These are phyloP conservation scores for Candida arabinofermentans DNA, from an alignment of 805 yeast genomes.

Conservation along the genomic window DNA sequence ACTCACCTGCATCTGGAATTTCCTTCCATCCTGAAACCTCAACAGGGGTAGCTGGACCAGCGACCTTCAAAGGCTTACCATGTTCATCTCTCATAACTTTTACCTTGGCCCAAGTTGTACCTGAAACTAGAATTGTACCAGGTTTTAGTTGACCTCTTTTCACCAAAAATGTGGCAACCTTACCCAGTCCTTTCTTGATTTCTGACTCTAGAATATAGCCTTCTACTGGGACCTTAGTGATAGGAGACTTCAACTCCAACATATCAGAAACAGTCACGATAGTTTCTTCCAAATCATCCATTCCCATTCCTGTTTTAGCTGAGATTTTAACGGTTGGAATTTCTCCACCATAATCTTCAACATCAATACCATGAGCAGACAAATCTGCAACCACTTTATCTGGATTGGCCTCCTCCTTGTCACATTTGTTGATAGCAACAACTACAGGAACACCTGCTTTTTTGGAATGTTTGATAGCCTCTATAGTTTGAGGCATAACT, in stretches of 20 bases:
- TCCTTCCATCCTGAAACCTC: constrained; percentile 94
- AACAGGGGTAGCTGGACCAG: constrained; percentile 86
- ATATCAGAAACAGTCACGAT: constrained; percentile 81
- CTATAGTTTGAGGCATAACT: constrained; percentile 95
- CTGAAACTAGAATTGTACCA: constrained; percentile 80
- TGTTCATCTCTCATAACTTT: constrained; percentile 71
- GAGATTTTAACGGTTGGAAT: constrained; percentile 84
- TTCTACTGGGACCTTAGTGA: constrained; percentile 52
- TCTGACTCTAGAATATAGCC: constrained; percentile 91
- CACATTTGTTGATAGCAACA: constrained; percentile 92
- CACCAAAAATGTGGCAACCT: constrained; percentile 79
- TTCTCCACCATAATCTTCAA: constrained; percentile 94
- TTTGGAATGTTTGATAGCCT: constrained; percentile 91
- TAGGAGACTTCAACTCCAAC: constrained; percentile 67
- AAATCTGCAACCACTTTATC: constrained; percentile 77
- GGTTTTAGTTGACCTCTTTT: constrained; percentile 70
- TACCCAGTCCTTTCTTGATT: constrained; percentile 77
- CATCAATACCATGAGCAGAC: constrained; percentile 70
- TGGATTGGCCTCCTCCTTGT: constrained; percentile 69
- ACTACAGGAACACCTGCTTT: constrained; percentile 77
- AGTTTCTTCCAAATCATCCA: constrained; percentile 87
- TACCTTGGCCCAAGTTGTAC: constrained; percentile 81
- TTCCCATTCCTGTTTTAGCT: constrained; percentile 85
- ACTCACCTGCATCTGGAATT: constrained; percentile 88
- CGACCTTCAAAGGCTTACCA: constrained; percentile 58